A percentile compares a stretch with the other conserved stretches of the same genome.
Conservation (phyloP, 1,284 basidiomycete genomes). For the Flammula alnicola region DNA sequence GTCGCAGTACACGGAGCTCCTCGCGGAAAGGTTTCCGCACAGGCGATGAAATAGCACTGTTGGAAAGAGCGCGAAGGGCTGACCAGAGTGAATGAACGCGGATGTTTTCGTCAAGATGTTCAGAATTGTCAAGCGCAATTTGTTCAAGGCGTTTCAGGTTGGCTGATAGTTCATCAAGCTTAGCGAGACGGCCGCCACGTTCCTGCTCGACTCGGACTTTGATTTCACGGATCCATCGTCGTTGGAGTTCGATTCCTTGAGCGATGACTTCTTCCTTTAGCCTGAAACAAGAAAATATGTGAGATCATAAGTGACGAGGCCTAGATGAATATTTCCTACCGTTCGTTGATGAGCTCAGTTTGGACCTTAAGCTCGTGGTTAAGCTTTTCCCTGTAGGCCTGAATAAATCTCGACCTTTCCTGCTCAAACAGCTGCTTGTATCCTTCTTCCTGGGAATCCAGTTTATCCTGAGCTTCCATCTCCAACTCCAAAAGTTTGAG, state of each 20-base stretch:
- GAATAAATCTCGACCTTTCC: constrained; percentile 77
- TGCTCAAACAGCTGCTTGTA: constrained; percentile 85
- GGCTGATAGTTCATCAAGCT: constrained; percentile 91
- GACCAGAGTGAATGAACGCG: constrained; percentile 85
- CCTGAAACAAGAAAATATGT: constrained; percentile 44
- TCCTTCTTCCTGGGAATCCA: constrained; percentile 86
- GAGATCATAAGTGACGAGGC: neutral
- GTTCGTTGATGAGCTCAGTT: constrained; percentile 92
- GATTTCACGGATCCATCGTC: constrained; percentile 95
- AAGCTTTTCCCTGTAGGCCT: constrained; percentile 86
- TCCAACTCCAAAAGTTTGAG: constrained; percentile 83
- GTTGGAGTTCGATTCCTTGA: constrained; percentile 96
- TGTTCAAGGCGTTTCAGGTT: constrained; percentile 92
- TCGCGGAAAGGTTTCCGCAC: constrained; percentile 85
- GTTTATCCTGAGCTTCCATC: constrained; percentile 82
- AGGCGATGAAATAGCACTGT: constrained; percentile 59
- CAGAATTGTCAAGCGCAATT: constrained; percentile 89
- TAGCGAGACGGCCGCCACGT: constrained; percentile 93
- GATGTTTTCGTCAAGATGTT: constrained; percentile 88
- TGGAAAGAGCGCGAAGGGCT: constrained; percentile 67
- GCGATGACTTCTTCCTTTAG: constrained; percentile 95
- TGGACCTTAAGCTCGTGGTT: constrained; percentile 88
- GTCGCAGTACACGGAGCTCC: constrained; percentile 83
- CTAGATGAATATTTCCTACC: constrained; percentile 52
- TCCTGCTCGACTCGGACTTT: constrained; percentile 96